Evolutionary conservation across 2,329 filamentous ascomycete genomes (phyloP).

Genomic region (Colletotrichum musae): DNA sequence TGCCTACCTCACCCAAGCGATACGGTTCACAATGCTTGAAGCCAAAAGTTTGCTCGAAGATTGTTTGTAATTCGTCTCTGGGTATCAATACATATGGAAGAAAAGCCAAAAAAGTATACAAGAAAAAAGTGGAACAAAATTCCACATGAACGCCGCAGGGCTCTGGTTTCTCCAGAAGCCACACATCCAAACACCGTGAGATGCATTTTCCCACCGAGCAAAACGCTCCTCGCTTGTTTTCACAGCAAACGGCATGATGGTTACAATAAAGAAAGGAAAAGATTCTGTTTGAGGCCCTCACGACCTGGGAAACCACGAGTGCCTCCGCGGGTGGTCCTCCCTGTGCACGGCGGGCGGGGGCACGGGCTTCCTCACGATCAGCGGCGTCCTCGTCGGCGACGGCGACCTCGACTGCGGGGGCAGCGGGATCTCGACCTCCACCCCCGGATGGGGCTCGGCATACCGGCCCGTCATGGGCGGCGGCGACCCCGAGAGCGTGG

Average conservation of each 20-base stretch:
- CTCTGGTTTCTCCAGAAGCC: too few relatives aligned
- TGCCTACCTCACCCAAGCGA: too few relatives aligned
- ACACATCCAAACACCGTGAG: neutral
- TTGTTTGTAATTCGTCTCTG: slow-evolving; percentile 6
- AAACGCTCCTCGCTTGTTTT: neutral
- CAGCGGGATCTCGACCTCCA: slow-evolving; percentile 30
- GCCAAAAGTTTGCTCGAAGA: neutral
- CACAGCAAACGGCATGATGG: too few relatives aligned
- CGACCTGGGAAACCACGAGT: neutral
- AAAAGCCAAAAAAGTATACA: slow-evolving; percentile 12
- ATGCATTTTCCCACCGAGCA: too few relatives aligned
- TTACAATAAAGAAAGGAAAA: neutral
- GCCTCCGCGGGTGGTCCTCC: neutral
- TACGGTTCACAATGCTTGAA: neutral
- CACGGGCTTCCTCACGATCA: slow-evolving; percentile 4
- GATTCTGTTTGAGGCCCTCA: neutral
- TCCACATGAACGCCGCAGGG: too few relatives aligned
- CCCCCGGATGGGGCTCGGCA: slow-evolving; percentile 25
- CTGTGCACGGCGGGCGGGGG: slow-evolving; percentile 9
- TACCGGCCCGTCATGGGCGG: neutral
- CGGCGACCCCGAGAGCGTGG: slow-evolving; percentile 8
- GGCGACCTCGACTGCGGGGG: slow-evolving; percentile 25
- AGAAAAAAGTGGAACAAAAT: neutral
- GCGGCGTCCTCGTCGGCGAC: slow-evolving; percentile 22
- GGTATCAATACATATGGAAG: slow-evolving; percentile 28